Base-by-base conservation (phyloP, 768 basidiomycete genomes). In the Dictyophora rubrovolvata region DNA sequence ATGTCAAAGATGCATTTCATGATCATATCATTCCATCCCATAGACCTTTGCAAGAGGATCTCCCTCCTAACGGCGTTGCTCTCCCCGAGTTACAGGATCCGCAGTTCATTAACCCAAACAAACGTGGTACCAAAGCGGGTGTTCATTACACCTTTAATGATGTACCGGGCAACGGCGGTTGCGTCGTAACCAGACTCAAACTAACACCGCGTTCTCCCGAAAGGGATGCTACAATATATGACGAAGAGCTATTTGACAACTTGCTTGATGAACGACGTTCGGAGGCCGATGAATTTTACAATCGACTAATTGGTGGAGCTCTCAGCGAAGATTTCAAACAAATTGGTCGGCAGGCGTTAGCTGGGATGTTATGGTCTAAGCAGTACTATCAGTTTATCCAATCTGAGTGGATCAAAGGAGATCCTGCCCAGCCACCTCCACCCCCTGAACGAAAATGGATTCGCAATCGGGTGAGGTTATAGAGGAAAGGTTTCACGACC, bases 311-410 rank as follows among this genome's bases (percentile, higher is more conserved):
- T 46, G 79, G 85, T 63, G 92, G 92, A 3, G 84, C 89, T 14
- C 85, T 95, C 67, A 89, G 82, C 66, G 92, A 96, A 60, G 96
- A 99, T 72, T 74, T 98, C 65, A 86, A 84, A 69, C 94, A 95
- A 70, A 88, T 99, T 64, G 96, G 91, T 91, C 78, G 96, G 62
- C 96, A 98, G 73, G 96, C 94, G 20, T 73, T 99, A 53, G 84
- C 84, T 20, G 96, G 96, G 11, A 98, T 99, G 96, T 74, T 99
- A 55, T 98, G 96, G 95, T 93, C 90, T 50, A 99, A 98, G 74
- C 96, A 98, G 68, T 91, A 84, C 71, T 99, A 98, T 74, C 80
- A 89, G 69, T 97, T 97, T 72, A 84, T 97, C 61, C 94, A 97
- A 71, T 88, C 89, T 67, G 89, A 95, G 61, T 99, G 96, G 96